phyloP scores from a whole-genome alignment of 2,329 filamentous ascomycete genomes.

The Metarhizium anisopliae region DNA sequence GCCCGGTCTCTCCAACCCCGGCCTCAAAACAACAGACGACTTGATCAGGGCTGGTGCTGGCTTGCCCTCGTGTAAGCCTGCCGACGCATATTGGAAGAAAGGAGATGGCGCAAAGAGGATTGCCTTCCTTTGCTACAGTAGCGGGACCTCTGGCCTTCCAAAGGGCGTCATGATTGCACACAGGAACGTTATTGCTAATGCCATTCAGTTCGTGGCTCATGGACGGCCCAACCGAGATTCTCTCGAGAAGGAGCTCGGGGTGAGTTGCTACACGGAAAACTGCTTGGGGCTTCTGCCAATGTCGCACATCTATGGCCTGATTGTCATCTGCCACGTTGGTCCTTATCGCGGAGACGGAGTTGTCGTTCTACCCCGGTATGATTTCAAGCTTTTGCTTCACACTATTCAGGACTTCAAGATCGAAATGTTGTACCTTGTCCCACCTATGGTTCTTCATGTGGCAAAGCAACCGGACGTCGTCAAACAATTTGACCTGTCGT shows the following conservation, averaged over 20 bases:
- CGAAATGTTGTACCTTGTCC: constrained; percentile 47
- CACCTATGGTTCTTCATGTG: constrained; percentile 73
- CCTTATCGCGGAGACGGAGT: constrained; percentile 64
- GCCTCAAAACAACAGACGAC: constrained; percentile 53
- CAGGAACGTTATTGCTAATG: constrained; percentile 65
- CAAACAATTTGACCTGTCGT: constrained; percentile 62
- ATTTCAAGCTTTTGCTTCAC: constrained; percentile 51
- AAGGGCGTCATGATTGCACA: constrained; percentile 77
- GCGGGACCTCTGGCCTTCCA: constrained; percentile 63
- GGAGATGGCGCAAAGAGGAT: constrained; percentile 54
- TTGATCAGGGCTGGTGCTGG: constrained; percentile 47
- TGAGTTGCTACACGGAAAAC: constrained; percentile 13
- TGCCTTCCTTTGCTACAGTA: constrained; percentile 66
- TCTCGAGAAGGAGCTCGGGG: constrained; percentile 8
- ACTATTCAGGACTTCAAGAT: constrained; percentile 62
- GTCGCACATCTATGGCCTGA: constrained; percentile 69
- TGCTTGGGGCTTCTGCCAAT: constrained; percentile 60
- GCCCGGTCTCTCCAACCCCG: constrained; percentile 58
- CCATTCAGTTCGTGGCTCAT: constrained; percentile 48
- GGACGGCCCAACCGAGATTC: constrained; percentile 19
- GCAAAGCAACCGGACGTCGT: constrained; percentile 53
- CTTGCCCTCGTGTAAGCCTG: constrained; percentile 29
- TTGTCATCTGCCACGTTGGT: constrained; percentile 57
- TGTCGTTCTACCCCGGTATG: constrained; percentile 65
- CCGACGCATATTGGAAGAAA: constrained; percentile 40